Percentiles rank a stretch among this genome's conserved stretches.
These are phyloP conservation scores for Phytophthora pisi DNA, from an alignment of 352 stramenopile genomes.

Conservation along the genomic window DNA sequence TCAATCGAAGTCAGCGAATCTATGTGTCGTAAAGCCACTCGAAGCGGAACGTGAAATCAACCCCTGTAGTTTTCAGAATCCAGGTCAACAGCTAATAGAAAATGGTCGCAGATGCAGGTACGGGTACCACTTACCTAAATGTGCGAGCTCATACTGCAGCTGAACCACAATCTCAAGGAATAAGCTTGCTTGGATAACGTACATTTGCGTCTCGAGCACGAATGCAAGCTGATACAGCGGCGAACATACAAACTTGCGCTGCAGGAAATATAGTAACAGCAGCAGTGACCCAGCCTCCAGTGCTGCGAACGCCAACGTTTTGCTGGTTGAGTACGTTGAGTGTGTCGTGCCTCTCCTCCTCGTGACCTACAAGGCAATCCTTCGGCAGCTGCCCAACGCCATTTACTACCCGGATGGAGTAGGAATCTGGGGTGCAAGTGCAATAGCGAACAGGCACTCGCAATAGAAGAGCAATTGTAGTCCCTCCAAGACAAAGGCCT, in stretches of 20 bases:
- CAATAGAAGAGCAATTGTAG: conserved; percentile 35
- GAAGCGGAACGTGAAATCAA: conserved; percentile 13
- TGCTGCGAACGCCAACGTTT: neutral
- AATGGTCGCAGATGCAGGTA: too few relatives aligned
- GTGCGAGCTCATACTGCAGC: conserved; percentile 5
- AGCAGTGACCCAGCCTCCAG: neutral
- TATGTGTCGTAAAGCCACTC: neutral
- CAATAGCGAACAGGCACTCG: conserved; percentile 15
- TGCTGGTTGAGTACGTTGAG: conserved; percentile 44
- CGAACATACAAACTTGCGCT: neutral
- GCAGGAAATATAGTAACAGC: neutral
- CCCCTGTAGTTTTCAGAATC: neutral
- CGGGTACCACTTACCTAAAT: neutral
- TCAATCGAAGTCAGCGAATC: too few relatives aligned
- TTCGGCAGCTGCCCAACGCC: conserved; percentile 37
- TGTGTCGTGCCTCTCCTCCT: conserved; percentile 37
- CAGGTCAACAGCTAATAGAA: too few relatives aligned
- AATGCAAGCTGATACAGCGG: conserved; percentile 3
- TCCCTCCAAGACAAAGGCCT: conserved; percentile 8
- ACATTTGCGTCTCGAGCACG: conserved; percentile 1
- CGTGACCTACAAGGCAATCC: conserved; percentile 30
- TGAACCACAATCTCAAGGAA: neutral
- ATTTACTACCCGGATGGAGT: conserved; percentile 31
- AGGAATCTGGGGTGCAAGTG: neutral
- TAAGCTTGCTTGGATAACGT: neutral